These are phyloP conservation scores for Lophiostoma macrostomum DNA, from an alignment of 495 filamentous ascomycete species.

Conservation along the genomic window DNA sequence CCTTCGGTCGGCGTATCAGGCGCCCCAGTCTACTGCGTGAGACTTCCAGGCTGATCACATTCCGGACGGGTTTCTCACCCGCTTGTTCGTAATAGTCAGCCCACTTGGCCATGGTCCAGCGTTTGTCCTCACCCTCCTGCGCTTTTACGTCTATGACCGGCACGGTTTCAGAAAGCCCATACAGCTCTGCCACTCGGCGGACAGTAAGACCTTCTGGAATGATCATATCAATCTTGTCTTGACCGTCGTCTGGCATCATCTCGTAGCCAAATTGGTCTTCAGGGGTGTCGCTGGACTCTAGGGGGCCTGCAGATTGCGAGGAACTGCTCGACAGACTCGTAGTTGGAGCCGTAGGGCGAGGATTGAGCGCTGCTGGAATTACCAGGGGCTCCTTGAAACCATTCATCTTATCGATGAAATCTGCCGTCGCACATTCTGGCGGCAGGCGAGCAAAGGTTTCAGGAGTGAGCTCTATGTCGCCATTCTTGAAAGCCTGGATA, in stretches of 20 bases:
- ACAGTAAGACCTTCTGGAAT: slow-evolving; percentile 68
- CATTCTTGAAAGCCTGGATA: slow-evolving; percentile 67
- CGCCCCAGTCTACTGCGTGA: slow-evolving; percentile 64
- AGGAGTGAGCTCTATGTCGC: slow-evolving; percentile 58
- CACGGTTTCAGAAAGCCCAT: slow-evolving; percentile 62
- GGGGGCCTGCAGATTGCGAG: not conserved
- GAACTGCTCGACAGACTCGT: too few species aligned
- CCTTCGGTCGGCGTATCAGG: slow-evolving; percentile 64
- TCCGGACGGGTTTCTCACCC: slow-evolving; percentile 62
- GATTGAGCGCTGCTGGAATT: slow-evolving; percentile 65
- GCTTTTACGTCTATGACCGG: slow-evolving; percentile 77
- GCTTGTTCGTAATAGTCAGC: slow-evolving; percentile 71
- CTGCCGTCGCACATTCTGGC: slow-evolving; percentile 64
- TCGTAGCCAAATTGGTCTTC: slow-evolving; percentile 43
- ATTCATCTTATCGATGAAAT: slow-evolving; percentile 63
- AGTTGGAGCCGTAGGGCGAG: slow-evolving; percentile 41
- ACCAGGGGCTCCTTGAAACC: slow-evolving; percentile 71
- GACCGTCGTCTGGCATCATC: slow-evolving; percentile 55
- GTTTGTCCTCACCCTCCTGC: slow-evolving; percentile 65
- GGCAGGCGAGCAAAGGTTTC: slow-evolving; percentile 66
- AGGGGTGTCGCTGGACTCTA: not conserved
- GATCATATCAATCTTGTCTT: slow-evolving; percentile 71
- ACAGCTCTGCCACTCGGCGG: slow-evolving; percentile 61
- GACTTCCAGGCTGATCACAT: slow-evolving; percentile 75
- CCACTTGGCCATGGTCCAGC: slow-evolving; percentile 71